These are phyloP conservation scores for Symbiodinium natans DNA, from an alignment of 73 alveolate genomes.

Conservation along the genomic window DNA sequence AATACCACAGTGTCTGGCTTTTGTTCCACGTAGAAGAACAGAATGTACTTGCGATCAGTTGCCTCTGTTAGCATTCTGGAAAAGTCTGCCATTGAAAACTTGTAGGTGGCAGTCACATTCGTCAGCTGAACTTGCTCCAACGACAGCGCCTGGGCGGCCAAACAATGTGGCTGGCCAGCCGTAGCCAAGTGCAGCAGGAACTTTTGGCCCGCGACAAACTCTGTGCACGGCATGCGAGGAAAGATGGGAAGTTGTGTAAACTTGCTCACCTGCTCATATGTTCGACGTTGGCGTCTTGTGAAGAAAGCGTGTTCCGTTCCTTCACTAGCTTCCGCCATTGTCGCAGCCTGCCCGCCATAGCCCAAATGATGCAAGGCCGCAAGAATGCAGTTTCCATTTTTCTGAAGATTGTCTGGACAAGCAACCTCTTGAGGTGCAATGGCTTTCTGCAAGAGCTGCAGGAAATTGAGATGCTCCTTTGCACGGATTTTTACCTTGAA, in stretches of 20 bases:
- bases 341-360: neutral
- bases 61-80: neutral
- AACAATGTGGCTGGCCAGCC: neutral
- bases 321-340: neutral
- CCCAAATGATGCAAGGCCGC: neutral
- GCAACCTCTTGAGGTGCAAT: neutral
- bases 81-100: neutral
- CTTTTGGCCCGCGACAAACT: neutral
- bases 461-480: neutral
- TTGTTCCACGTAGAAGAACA: neutral
- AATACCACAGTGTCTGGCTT: neutral
- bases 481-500: neutral
- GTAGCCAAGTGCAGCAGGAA: neutral
- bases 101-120: neutral
- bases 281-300: neutral
- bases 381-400: neutral
- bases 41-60: neutral
- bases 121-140: neutral
- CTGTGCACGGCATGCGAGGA: neutral
- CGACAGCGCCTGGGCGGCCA: neutral
- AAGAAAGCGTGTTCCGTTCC: neutral
- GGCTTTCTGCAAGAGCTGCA: neutral
- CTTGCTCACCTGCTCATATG: neutral
- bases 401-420: neutral
- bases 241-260: neutral